A percentile compares a stretch with the other conserved stretches of the same genome.
phyloP scores from a whole-genome alignment of 176 grass and related monocot species.

The Typha latifolia region DNA sequence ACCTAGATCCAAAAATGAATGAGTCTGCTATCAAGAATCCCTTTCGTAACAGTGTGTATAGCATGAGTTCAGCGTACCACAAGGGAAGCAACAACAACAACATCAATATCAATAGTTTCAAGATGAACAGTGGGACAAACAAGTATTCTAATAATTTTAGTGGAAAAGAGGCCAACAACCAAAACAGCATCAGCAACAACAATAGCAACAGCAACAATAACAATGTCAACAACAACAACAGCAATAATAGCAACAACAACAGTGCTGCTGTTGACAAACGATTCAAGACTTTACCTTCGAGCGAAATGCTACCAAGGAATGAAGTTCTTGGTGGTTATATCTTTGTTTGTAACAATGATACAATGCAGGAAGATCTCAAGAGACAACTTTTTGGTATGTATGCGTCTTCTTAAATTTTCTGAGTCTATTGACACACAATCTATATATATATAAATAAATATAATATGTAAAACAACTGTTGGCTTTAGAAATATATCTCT shows the following conservation, averaged over 20 bases:
- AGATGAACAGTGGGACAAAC: constrained; percentile 57
- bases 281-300: constrained; percentile 92
- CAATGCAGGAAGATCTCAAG: constrained; percentile 94
- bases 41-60: neutral
- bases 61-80: constrained; percentile 37
- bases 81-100: constrained; percentile 29
- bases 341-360: constrained; percentile 99
- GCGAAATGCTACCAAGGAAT: constrained; percentile 68
- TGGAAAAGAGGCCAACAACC: constrained; percentile 54
- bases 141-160: constrained; percentile 45
- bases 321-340: constrained; percentile 90
- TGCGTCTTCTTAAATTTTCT: neutral
- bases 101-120: constrained; percentile 57
- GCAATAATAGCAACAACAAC: constrained; percentile 17
- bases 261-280: constrained; percentile 48
- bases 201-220: constrained; percentile 11
- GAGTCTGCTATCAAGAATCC: constrained; percentile 1
- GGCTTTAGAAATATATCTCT: neutral
- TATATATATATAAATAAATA: neutral
- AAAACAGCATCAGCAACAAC: constrained; percentile 14
- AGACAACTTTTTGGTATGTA: constrained; percentile 87
- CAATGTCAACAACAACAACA: constrained; percentile 12
- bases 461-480: no score
- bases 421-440: neutral
- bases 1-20: constrained; percentile 39